Conservation (phyloP, 1,139 yeast species). For the Lodderomyces metapsilosis region DNA sequence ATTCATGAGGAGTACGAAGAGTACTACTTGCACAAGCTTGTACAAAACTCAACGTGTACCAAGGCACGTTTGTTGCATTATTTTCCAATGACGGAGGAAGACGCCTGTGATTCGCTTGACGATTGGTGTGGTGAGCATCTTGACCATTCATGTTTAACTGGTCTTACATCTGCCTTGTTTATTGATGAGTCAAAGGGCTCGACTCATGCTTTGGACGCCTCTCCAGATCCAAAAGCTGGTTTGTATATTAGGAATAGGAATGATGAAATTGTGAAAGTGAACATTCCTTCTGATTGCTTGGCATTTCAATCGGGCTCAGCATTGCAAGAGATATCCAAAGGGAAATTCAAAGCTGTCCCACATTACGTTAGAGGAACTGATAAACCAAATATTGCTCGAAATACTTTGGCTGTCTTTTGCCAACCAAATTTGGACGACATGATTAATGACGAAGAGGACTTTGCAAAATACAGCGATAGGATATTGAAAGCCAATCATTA, state of each 20-base stretch:
- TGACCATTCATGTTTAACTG: slow-evolving; percentile 65
- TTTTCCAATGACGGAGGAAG: slow-evolving; percentile 30
- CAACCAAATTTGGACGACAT: slow-evolving; percentile 57
- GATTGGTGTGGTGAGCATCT: slow-evolving; percentile 69
- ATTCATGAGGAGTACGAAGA: slow-evolving; percentile 27
- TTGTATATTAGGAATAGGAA: slow-evolving; percentile 51
- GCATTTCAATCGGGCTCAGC: slow-evolving; percentile 71
- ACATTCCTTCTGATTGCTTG: slow-evolving; percentile 53
- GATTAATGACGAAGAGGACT: slow-evolving; percentile 44
- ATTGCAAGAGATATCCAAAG: slow-evolving; percentile 50
- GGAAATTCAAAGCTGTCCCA: slow-evolving; percentile 57
- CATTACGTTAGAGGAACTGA: slow-evolving; percentile 53
- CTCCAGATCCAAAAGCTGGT: slow-evolving; percentile 49
- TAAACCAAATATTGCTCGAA: slow-evolving; percentile 42
- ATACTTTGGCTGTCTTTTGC: slow-evolving; percentile 63
- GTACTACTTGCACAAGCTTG: slow-evolving; percentile 45
- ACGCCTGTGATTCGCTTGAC: slow-evolving; percentile 15
- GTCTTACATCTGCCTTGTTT: slow-evolving; percentile 56
- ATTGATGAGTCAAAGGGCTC: slow-evolving; percentile 37
- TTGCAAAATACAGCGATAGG: slow-evolving; percentile 49
- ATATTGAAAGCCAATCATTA: slow-evolving; percentile 34
- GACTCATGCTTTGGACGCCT: slow-evolving; percentile 21
- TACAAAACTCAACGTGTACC: slow-evolving; percentile 51
- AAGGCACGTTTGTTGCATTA: slow-evolving; percentile 62
- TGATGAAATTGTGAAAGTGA: slow-evolving; percentile 48